Base-by-base conservation (phyloP, 2,329 filamentous ascomycete genomes). In the Beauveria varroae region DNA sequence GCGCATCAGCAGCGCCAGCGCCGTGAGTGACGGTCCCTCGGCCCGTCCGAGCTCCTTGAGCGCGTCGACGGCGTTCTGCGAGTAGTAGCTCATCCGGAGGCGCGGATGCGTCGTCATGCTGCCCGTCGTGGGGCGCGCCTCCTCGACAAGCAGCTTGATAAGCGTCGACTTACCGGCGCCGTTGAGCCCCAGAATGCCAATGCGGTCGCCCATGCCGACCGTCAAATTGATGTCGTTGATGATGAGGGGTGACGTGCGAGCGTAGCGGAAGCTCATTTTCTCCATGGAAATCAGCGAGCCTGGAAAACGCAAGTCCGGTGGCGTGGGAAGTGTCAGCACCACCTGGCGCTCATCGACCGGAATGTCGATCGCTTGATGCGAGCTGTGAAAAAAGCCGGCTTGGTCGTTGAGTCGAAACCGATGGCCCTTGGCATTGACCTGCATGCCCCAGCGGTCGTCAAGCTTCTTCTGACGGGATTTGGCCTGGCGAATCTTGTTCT, bases 391-490 rank as follows among this genome's bases (percentile, higher is more conserved):
- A 44, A 71, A 90, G 0, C 89, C 91, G 0, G 66, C 77, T 1
- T 88, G 74, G 67, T 96, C 91, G 68, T 90, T 95, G 40, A 95
- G 79, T 74, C 93, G 93, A 79, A 96, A 96, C 2, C 89, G 79
- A 5, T 84, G 84, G 1, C 91, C 91, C 57, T 81, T 87, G 7
- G 85, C 83, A 64, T 78, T 88, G 46, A 91, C 87, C 68, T 93
- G 82, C 67, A 96, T 73, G 0, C 91, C 91, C 85, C 86, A 89
- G 6, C 90, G 80, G 60, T 95, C 87, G 61, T 96, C 90, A 1
- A 96, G 80, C 70, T 91, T 93, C 78, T 92, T 93, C 75, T 93
- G 89, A 1, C 90, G 81, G 5, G 87, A 90, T 64, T 92, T 93
- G 4, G 90, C 91, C 76, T 93, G 89, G n/a, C 89, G 86, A 3